These are phyloP conservation scores for Vitrella brassicaformis DNA, from an alignment of 73 alveolate species.

Conservation along the genomic window DNA sequence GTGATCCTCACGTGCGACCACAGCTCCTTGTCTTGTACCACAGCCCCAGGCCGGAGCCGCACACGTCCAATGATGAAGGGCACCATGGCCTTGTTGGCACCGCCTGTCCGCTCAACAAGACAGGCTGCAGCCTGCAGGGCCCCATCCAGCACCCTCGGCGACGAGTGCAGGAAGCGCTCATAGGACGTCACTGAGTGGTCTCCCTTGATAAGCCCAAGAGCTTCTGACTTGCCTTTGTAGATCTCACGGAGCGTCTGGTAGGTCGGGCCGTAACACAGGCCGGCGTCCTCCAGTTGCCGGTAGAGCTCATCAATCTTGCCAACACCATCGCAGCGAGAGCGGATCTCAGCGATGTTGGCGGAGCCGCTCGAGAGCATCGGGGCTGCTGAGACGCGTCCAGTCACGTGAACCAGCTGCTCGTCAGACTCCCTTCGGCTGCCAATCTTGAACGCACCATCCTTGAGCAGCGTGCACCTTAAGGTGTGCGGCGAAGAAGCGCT, in stretches of 20 bases:
- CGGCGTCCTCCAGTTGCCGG: not conserved
- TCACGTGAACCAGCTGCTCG: not conserved
- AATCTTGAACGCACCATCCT: not conserved
- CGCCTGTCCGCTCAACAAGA: not conserved
- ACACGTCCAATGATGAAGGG: not conserved
- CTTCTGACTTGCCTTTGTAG: not conserved
- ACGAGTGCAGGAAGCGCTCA: not conserved
- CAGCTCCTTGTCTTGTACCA: too few relatives aligned
- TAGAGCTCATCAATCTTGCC: not conserved
- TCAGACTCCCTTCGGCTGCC: not conserved
- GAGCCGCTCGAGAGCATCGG: not conserved
- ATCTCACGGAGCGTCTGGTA: not conserved
- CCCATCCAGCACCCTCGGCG: not conserved
- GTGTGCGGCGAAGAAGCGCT: too few relatives aligned
- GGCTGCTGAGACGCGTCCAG: not conserved
- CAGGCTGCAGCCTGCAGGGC: not conserved
- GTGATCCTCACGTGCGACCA: too few relatives aligned
- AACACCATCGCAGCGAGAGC: not conserved
- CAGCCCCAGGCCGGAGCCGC: too few relatives aligned
- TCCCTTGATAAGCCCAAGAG: not conserved
- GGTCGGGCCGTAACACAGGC: not conserved
- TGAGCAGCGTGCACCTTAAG: not conserved
- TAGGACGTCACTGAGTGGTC: not conserved
- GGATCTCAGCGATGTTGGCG: not conserved
- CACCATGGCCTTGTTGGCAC: not conserved